Base-by-base conservation (phyloP, 805 yeast genomes). In the Saccharomyces mikatae region DNA sequence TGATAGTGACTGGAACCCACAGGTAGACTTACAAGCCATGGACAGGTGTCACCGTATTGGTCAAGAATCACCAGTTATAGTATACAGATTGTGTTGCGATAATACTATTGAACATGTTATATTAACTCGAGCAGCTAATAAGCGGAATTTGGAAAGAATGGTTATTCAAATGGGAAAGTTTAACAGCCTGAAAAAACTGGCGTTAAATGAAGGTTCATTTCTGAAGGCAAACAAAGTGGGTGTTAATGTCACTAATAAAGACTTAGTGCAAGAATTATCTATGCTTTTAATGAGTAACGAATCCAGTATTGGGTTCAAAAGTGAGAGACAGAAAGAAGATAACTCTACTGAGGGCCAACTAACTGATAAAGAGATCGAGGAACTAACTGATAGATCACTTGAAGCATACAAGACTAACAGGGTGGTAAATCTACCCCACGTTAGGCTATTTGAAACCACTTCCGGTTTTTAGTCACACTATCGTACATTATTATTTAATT, bases 1-100 rank as follows among this genome's bases (percentile, higher is more conserved):
- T 65, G 99, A 92, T 64, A 86, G 89, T 54, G 99, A 92, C 66
- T 92, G 97, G 96, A 92, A 92, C 64, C 99, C 98, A 0, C 97
- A 92, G 65, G 95, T 89, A 58, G 98, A 92, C 70, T 73, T 90
- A 51, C 99, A 92, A 68, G 98, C 98, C 0, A 92, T 92, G 82
- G 98, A 91, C 63, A 77, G 99, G 53, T 95, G 87, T 11, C 98
- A 92, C 67, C 76, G 99, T 64, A 89, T 94, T 53, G 98, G 98
- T 0, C 99, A 92, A 68, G 77, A 74, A 0, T 82, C 80, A 53
- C 97, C 97, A 1, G 96, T 91, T 4, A 76, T 88, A 24, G 80
- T 92, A 0, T 89, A 85, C 66, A 77, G 98, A 57, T 76, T 94
- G 26, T 84, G 90, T 17, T 79, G 88, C 9, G 79, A 81, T 41